A percentile compares a stretch with the other conserved stretches of the same genome.
Evolutionary conservation across 2,329 filamentous ascomycete genomes (phyloP).

Genomic region (Cladosporium halotolerans): DNA sequence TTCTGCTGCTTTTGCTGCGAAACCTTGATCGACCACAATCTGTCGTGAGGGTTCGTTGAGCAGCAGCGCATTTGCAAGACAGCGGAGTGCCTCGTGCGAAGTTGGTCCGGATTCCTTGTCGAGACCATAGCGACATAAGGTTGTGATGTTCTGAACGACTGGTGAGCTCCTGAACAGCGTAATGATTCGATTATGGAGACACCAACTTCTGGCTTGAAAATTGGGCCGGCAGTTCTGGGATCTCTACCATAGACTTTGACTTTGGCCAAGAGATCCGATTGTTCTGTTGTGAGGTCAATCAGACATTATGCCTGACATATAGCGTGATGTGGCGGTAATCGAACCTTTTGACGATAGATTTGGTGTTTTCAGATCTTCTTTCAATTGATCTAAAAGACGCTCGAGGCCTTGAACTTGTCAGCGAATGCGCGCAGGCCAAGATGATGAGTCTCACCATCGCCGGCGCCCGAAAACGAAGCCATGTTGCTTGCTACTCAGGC

Average conservation of each 20-base stretch:
- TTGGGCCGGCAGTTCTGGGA: constrained; percentile 65
- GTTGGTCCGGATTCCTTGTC: constrained; percentile 56
- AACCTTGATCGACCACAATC: constrained; percentile 64
- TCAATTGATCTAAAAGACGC: constrained; percentile 23
- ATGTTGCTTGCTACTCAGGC: too few species aligned
- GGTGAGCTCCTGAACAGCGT: constrained; percentile 11
- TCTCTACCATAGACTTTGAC: constrained; percentile 75
- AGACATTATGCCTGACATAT: background rate
- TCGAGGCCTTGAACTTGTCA: constrained; percentile 18
- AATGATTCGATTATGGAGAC: background rate
- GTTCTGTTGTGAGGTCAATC: constrained; percentile 44
- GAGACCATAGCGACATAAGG: constrained; percentile 63
- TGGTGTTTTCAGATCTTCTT: constrained; percentile 23
- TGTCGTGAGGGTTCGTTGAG: constrained; percentile 63
- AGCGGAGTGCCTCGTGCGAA: constrained; percentile 70
- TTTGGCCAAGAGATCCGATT: constrained; percentile 51
- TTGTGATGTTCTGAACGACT: constrained; percentile 60
- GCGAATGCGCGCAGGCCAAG: too few species aligned
- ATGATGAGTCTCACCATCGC: too few species aligned
- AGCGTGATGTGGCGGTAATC: background rate
- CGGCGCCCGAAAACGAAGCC: too few species aligned
- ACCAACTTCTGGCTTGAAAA: constrained; percentile 70
- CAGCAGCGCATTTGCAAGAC: constrained; percentile 77
- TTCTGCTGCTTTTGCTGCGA: constrained; percentile 60
- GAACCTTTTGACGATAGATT: constrained; percentile 25